Base-by-base conservation (phyloP, 108 stramenopile species). In the Cylindrotheca closterium region DNA sequence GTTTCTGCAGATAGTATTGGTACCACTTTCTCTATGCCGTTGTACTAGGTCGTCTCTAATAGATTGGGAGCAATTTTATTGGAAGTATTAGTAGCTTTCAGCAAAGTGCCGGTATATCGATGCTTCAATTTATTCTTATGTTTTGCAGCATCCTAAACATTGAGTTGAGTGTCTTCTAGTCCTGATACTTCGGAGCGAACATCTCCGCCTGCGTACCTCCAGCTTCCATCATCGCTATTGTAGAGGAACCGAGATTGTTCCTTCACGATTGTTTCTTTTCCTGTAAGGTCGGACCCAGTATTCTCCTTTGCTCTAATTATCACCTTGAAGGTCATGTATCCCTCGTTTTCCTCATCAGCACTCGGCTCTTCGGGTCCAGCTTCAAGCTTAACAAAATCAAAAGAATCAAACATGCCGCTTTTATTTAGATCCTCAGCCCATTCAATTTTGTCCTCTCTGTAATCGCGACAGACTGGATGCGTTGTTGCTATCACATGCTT, bases 371-470 rank as follows among this genome's bases (percentile, higher is more conserved):
- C 60, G 1, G 23, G 50, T 59, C 74, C 73, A 5, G 21, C 51
- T 5, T 78, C 60, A 57, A 91, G 55, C 24, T 48, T 60, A 0
- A 88, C 81, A 74, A 91, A 91, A 12, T 83, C 77, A 60, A 75
- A 86, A n/a, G 75, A 75, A 65, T 91, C 90, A 63, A 91, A 91
- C 90, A 91, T 91, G 0, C 89, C 89, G 12, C 68, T 59, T 52
- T 70, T 74, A 50, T 91, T 76, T 59, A 91, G 56, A 65, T 80
- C 78, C 25, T 86, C 88, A n/a, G 81, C 83, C 90, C 90, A 91
- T 4, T 67, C 71, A n/a, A 87, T 62, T 29, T 67, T 64, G 60
- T 91, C 66, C 3, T 75, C 73, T 8, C 67, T 55, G 42, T 67
- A 85, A 60, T 91, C 90, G 28, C 82, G 58, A 57, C 85, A 84